These are phyloP conservation scores for Candida ulmi DNA, from an alignment of 805 yeast genomes.

Conservation along the genomic window DNA sequence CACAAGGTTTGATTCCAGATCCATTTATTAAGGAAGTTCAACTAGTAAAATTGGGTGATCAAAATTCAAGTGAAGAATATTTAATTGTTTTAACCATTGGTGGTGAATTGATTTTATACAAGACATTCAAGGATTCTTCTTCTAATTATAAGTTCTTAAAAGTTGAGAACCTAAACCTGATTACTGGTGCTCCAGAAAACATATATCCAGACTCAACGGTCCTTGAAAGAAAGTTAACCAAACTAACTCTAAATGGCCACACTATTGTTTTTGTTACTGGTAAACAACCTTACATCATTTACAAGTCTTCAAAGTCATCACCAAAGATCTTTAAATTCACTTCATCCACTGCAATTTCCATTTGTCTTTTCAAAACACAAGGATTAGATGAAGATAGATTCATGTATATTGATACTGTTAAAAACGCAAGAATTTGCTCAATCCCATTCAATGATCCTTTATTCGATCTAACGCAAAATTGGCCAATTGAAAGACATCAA, in stretches of 20 bases:
- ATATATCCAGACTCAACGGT: constrained; percentile 57
- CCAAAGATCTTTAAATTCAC: constrained; percentile 68
- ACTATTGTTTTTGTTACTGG: constrained; percentile 70
- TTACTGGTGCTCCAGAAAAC: constrained; percentile 79
- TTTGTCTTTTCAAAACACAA: constrained; percentile 39
- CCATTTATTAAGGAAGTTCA: constrained; percentile 69
- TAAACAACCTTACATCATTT: constrained; percentile 58
- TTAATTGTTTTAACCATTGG: constrained; percentile 71
- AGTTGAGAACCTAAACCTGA: constrained; percentile 33
- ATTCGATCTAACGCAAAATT: constrained; percentile 47
- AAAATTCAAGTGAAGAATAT: constrained; percentile 48
- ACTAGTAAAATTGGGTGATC: constrained; percentile 60
- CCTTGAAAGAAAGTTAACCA: constrained; percentile 62
- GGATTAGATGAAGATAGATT: constrained; percentile 30
- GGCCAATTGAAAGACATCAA: constrained; percentile 49
- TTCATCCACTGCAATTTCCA: constrained; percentile 57
- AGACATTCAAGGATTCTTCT: constrained; percentile 42
- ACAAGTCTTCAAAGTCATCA: constrained; percentile 57
- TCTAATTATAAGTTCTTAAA: constrained; percentile 37
- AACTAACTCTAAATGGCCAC: constrained; percentile 51
- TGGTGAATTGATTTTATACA: constrained; percentile 71
- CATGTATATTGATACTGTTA: constrained; percentile 64
- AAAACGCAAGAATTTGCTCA: constrained; percentile 54
- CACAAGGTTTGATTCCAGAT: constrained; percentile 49
- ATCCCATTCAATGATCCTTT: constrained; percentile 30